Conservation (phyloP, 2,329 filamentous ascomycete genomes). For the Huntiella omanensis region DNA sequence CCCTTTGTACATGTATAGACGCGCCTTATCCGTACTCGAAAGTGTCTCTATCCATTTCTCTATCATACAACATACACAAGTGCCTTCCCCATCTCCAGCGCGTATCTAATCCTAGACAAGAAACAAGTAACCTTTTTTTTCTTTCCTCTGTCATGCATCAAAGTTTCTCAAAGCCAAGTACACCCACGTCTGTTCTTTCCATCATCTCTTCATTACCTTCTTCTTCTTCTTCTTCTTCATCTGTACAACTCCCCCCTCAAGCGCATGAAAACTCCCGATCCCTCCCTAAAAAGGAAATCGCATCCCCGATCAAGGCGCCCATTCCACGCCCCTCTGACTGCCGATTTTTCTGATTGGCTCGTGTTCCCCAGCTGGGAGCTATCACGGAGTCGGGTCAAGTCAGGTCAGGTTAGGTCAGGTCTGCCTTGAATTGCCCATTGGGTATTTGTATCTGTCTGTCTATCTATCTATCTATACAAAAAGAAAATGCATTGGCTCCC, state of each 20-base stretch:
- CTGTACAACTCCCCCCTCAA: background rate
- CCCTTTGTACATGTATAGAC: no score
- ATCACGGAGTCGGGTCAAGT: background rate
- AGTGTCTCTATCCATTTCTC: no score
- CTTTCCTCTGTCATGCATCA: background rate
- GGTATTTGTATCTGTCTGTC: no score
- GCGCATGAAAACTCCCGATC: background rate
- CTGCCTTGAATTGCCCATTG: no score
- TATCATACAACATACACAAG: no score
- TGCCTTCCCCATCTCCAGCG: no score
- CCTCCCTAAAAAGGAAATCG: conserved; percentile 2
- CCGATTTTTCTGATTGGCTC: conserved; percentile 1
- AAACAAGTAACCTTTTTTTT: background rate
- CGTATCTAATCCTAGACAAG: no score
- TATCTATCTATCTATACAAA: no score
- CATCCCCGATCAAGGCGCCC: background rate
- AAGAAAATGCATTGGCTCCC: no score
- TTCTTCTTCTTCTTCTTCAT: background rate
- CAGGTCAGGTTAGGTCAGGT: background rate
- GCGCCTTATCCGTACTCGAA: no score
- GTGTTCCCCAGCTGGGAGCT: background rate
- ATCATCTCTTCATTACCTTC: background rate
- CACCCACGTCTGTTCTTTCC: background rate
- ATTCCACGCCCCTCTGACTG: no score
- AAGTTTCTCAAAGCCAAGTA: background rate